phyloP scores from a whole-genome alignment of 1,139 yeast species.

The Saccharomycopsis phalli region DNA sequence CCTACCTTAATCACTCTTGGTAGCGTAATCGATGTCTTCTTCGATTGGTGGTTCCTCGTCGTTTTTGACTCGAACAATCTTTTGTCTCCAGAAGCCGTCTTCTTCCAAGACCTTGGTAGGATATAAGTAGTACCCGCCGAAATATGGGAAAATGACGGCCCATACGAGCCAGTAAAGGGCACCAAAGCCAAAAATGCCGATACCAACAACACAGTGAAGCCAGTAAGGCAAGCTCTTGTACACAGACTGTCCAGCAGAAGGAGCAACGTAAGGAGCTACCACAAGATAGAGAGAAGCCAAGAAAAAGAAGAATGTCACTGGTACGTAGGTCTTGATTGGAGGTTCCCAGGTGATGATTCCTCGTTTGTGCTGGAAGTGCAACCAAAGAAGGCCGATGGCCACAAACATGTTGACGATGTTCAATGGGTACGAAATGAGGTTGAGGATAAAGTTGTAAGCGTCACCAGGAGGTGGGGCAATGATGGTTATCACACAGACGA shows the following conservation, averaged over 20 bases:
- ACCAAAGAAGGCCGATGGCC: constrained; percentile 62
- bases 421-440: constrained; percentile 69
- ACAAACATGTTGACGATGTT: constrained; percentile 64
- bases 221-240: constrained; percentile 66
- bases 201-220: constrained; percentile 74
- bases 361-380: constrained; percentile 46
- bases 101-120: constrained; percentile 53
- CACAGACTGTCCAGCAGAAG: constrained; percentile 54
- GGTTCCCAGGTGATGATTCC: constrained; percentile 63
- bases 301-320: constrained; percentile 56
- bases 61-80: constrained; percentile 38
- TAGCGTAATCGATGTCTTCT: constrained; percentile 1
- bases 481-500: constrained; percentile 45
- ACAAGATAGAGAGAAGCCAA: constrained; percentile 63
- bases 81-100: constrained; percentile 69
- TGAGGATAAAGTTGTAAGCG: constrained; percentile 66
- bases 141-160: constrained; percentile 49
- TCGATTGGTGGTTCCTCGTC: constrained; percentile 17
- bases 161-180: constrained; percentile 63
- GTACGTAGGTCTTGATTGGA: constrained; percentile 59
- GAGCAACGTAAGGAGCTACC: constrained; percentile 78
- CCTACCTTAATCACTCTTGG: too few species aligned
- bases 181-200: constrained; percentile 72
- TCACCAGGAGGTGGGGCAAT: constrained; percentile 68
- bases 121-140: constrained; percentile 52